These are phyloP conservation scores for Colletotrichum higginsianum DNA, from an alignment of 2,329 filamentous ascomycete genomes.

Conservation along the genomic window DNA sequence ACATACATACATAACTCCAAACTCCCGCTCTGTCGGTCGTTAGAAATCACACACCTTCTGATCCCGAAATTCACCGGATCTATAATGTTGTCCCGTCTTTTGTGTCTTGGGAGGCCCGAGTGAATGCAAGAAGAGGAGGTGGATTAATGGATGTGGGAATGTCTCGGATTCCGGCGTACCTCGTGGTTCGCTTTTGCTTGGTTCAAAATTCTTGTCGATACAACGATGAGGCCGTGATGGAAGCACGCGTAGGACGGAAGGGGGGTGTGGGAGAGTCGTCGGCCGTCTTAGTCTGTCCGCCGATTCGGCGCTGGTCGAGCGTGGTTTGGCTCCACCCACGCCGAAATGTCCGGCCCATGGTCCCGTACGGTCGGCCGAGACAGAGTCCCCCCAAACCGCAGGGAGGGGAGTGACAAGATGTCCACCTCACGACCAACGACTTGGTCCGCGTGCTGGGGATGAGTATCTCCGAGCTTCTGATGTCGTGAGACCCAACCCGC, in stretches of 20 bases:
- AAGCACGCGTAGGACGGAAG: no score
- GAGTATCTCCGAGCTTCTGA: not conserved
- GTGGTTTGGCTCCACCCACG: not conserved
- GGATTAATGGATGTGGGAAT: not conserved
- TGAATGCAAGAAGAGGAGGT: not conserved
- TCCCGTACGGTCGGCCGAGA: not conserved
- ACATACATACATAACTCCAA: constrained; percentile 14
- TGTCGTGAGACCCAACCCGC: not conserved
- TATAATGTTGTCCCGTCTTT: constrained; percentile 3
- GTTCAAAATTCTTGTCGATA: not conserved
- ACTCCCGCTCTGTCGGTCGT: constrained; percentile 28
- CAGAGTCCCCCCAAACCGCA: not conserved
- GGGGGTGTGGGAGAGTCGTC: not conserved
- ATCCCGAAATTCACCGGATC: constrained; percentile 38
- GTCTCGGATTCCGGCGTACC: not conserved
- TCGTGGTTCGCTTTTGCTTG: not conserved
- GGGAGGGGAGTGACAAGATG: not conserved
- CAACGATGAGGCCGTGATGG: no score
- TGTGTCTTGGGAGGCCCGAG: not conserved
- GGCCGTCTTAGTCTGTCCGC: not conserved
- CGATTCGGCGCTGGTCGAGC: constrained; percentile 6
- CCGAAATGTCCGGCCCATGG: not conserved
- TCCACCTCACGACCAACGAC: not conserved
- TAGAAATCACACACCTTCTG: constrained; percentile 16
- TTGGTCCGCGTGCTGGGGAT: not conserved